These are phyloP conservation scores for Pseudoperonospora humuli DNA, from an alignment of 352 stramenopile species.

Conservation along the genomic window DNA sequence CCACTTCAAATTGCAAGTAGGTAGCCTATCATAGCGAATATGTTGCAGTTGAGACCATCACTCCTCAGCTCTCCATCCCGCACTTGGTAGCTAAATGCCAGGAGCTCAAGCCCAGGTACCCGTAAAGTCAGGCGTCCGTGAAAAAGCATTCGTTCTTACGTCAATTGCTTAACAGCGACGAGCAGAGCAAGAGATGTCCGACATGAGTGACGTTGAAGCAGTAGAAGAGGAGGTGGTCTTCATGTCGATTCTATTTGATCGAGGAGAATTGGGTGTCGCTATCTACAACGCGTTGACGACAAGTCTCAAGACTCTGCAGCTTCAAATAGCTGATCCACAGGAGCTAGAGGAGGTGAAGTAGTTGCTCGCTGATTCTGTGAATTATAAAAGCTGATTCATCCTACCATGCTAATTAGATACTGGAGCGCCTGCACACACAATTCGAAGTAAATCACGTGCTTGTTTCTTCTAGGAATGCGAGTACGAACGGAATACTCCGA, in stretches of 20 bases:
- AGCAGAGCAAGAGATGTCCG: slow-evolving; percentile 3
- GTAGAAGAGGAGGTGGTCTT: slow-evolving; percentile 52
- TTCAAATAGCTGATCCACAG: slow-evolving; percentile 28
- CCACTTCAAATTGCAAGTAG: slow-evolving; percentile 14
- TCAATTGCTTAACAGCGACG: slow-evolving; percentile 3
- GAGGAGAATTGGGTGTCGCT: slow-evolving; percentile 52
- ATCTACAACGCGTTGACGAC: slow-evolving; percentile 68
- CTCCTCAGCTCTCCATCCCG: slow-evolving; percentile 11
- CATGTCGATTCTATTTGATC: slow-evolving; percentile 66
- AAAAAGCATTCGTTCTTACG: slow-evolving; percentile 1
- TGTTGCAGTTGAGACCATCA: slow-evolving; percentile 19
- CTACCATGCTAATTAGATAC: slow-evolving; percentile 15
- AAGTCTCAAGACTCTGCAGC: slow-evolving; percentile 55
- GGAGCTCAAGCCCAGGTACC: slow-evolving; percentile 8
- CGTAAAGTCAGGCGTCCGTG: too few relatives aligned
- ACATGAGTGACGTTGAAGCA: slow-evolving; percentile 22
- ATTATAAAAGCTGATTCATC: not conserved
- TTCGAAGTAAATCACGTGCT: slow-evolving; percentile 64
- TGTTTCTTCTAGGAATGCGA: slow-evolving; percentile 62
- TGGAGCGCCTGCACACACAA: slow-evolving; percentile 63
- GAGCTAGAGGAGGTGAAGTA: slow-evolving; percentile 42
- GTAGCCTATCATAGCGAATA: slow-evolving; percentile 20
- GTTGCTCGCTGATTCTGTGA: not conserved
- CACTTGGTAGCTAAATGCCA: slow-evolving; percentile 8
- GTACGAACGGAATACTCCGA: slow-evolving; percentile 48